Conservation (phyloP, 108 stramenopile species). For the Pinguiococcus pyrenoidosus region DNA sequence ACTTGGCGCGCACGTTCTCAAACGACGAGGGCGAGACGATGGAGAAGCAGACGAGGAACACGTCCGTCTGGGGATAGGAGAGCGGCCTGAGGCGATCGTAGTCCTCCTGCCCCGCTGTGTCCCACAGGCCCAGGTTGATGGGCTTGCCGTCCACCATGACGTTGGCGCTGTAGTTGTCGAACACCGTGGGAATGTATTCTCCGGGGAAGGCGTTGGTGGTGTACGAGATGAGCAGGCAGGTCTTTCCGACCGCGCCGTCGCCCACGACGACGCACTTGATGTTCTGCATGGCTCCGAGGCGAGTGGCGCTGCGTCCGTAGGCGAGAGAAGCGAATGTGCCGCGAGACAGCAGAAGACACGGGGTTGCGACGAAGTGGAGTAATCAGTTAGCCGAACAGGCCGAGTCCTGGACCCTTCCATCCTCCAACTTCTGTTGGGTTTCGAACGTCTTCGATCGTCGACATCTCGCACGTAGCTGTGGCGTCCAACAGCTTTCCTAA, state of each 20-base stretch:
- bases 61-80: slow-evolving; percentile 50
- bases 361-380: too few relatives aligned
- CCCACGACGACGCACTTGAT: slow-evolving; percentile 39
- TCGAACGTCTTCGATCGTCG: too few relatives aligned
- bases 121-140: slow-evolving; percentile 54
- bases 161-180: slow-evolving; percentile 49
- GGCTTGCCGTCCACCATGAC: slow-evolving; percentile 49
- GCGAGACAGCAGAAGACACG: too few relatives aligned
- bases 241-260: slow-evolving; percentile 49
- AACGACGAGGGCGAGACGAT: slow-evolving; percentile 33
- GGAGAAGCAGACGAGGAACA: slow-evolving; percentile 50
- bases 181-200: slow-evolving; percentile 57
- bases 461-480: too few relatives aligned
- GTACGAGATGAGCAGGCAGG: slow-evolving; percentile 53
- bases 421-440: too few relatives aligned
- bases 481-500: too few relatives aligned
- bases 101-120: slow-evolving; percentile 57
- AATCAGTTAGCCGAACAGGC: too few relatives aligned
- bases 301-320: too few relatives aligned
- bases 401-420: too few relatives aligned
- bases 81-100: slow-evolving; percentile 52
- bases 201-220: slow-evolving; percentile 56
- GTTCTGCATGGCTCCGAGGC: slow-evolving; percentile 38
- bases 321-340: too few relatives aligned
- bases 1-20: slow-evolving; percentile 46